Base-by-base conservation (phyloP, 352 stramenopile species). In the Pythium phragmiticola region DNA sequence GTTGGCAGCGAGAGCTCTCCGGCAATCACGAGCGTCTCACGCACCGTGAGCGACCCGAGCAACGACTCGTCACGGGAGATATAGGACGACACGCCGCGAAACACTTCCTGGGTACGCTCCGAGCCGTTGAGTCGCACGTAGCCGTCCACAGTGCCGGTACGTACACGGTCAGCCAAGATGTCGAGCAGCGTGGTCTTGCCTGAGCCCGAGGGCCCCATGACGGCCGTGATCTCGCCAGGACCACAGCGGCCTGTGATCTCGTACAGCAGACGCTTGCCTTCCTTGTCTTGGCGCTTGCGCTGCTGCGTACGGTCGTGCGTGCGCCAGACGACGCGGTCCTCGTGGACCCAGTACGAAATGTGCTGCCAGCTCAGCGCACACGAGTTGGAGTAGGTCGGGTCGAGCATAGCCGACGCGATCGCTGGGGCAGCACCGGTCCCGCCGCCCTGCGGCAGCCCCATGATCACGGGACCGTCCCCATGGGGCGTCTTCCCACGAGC, bases 1-100 rank as follows among this genome's bases (percentile, higher is more conserved):
- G 34, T n/a, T 0, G 74, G 78, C 30, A 91, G 64, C 66, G 72
- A 80, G 26, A 94, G 68, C 23, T 79, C 73, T 43, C 80, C 82
- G 0, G 82, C 79, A 67, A 90, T 88, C 7, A 42, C 46, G 21
- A 95, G 75, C 48, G 77, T 89, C 69, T 95, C 86, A 7, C 72
- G 39, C 9, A 90, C 80, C 0, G 80, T 89, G 59, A 93, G 87
- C 4, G 78, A 87, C 0, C 78, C 79, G 3, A 90, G 63, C 8
- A 92, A 58, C 19, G 79, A 75, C 56, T 85, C 76, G 26, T 78
- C 74, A 55, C 83, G 76, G 5, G 69, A 57, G 8, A 85, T 75
- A 58, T 80, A 80, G 16, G 51, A 63, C 30, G 70, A 36, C 9
- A 77, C 47, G 13, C 47, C 47, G 21, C 66, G 68, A 46, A 79